Evolutionary conservation across 2,329 filamentous ascomycete genomes (phyloP), one percentile per base, ranked within the genome.

Genomic region (Trichophyton rubrum): DNA sequence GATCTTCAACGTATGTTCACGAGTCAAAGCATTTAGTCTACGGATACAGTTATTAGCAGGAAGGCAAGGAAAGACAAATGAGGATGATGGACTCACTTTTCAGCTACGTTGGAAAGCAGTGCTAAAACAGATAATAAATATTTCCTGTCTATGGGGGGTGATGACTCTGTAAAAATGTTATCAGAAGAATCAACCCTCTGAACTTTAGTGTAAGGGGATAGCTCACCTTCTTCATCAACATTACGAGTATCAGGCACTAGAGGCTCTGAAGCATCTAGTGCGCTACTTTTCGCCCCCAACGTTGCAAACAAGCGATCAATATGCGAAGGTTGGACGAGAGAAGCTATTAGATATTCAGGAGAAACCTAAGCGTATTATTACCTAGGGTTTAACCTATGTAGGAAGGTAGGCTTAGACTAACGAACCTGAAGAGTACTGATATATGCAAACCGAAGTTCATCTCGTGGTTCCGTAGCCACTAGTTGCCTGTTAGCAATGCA

Each of bases 401-500:
- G 2, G 6, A 41, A 13, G 53, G 7, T 56, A 27, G 22, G 13
- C 33, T 3, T 38, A 33, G 40, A 15, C 47, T 22, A 15, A 57
- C 74, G 68, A 38, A 76, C 73, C 59, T 81, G 72, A 3, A 89
- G 71, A 51, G 74, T 68, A 57, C 79, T 78, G 60, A 79, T 75
- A 68, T 89, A 90, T 62, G 85, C 81, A 60, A 78, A 71, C 57
- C 83, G 79, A 47, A 89, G 69, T 51, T 82, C 77, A 47, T 78
- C 74, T 35, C 80, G 79, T 45, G 74, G 72, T 66, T 88, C 84
- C 1, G 75, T 69, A 60, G 80, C 82, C 22, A 85, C 74, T 72
- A 53, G 3, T n/a, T 33, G 5, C 13, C 15, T 8, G 30, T 55
- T 55, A 55, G 27, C 51, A 27, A 22, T 3, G n/a, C n/a, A 55